Conservation (phyloP, 305 asterid genomes). For the Rubia tinctorum region DNA sequence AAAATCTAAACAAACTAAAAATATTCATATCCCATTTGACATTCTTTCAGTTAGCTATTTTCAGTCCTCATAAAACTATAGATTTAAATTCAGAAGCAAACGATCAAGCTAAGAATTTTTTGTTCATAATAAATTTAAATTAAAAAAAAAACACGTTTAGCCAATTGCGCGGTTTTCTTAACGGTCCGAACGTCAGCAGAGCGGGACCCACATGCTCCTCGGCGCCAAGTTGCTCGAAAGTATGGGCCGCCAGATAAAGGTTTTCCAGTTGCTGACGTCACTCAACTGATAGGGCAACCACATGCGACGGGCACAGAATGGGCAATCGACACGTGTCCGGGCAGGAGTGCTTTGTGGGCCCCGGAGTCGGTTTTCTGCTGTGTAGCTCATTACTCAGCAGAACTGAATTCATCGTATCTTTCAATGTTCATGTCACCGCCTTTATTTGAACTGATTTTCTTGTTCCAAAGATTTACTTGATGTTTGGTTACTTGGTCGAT, state of each 20-base stretch:
- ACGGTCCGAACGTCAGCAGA: constrained; percentile 21
- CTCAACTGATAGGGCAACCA: neutral
- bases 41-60: neutral
- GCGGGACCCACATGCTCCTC: constrained; percentile 22
- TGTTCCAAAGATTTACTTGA: no score
- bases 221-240: constrained; percentile 13
- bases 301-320: neutral
- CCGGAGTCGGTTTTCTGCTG: neutral
- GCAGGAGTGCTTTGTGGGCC: neutral
- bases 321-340: neutral
- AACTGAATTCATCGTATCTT: neutral
- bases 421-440: no score
- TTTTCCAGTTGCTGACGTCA: neutral
- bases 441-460: no score
- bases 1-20: neutral
- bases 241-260: neutral
- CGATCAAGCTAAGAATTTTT: neutral
- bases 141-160: neutral
- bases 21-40: neutral
- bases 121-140: neutral
- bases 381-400: neutral
- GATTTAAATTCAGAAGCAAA: neutral
- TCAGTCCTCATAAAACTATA: neutral
- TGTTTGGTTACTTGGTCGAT: no score
- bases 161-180: constrained; percentile 13